Evolutionary conservation across 495 filamentous ascomycete genomes (phyloP).

Genomic region (Xylaria castorea): DNA sequence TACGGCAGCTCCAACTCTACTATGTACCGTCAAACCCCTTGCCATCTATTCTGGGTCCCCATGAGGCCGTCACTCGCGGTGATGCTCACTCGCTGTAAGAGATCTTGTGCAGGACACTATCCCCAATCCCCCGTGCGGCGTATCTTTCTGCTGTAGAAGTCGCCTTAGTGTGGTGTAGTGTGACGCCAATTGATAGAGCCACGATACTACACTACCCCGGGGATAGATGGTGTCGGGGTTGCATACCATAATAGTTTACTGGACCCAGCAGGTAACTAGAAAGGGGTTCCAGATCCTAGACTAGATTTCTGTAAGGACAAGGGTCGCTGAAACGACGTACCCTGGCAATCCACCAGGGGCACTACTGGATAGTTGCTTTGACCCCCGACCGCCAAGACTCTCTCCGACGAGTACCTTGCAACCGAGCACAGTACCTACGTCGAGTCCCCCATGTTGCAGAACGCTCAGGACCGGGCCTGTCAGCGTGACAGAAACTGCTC

Average conservation of each 20-base stretch:
- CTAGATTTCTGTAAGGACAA: constrained; percentile 22
- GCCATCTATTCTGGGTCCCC: constrained; percentile 25
- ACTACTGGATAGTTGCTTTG: constrained; percentile 16
- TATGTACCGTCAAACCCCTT: constrained; percentile 7
- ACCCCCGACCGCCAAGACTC: constrained; percentile 21
- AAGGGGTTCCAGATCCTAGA: constrained; percentile 26
- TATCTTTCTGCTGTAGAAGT: neutral
- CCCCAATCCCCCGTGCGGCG: constrained; percentile 3
- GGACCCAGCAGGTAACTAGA: constrained; percentile 13
- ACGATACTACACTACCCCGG: constrained; percentile 14
- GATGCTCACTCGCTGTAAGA: constrained; percentile 13
- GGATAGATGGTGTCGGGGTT: constrained; percentile 24
- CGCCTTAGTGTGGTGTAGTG: constrained; percentile 11
- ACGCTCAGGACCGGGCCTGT: constrained; percentile 14
- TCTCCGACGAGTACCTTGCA: constrained; percentile 13
- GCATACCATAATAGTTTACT: constrained; percentile 27
- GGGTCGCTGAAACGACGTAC: constrained; percentile 24
- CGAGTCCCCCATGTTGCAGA: constrained; percentile 12
- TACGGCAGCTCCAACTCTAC: constrained; percentile 5
- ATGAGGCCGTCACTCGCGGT: constrained; percentile 3
- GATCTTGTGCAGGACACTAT: constrained; percentile 14
- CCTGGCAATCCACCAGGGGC: constrained; percentile 11
- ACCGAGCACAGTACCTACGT: constrained; percentile 17
- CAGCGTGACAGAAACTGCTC: constrained; percentile 25
- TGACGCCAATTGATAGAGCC: constrained; percentile 8